Evolutionary conservation across 352 stramenopile species (phyloP), one percentile per base, ranked within the genome.

Genomic region (Phytopythium helicoides): DNA sequence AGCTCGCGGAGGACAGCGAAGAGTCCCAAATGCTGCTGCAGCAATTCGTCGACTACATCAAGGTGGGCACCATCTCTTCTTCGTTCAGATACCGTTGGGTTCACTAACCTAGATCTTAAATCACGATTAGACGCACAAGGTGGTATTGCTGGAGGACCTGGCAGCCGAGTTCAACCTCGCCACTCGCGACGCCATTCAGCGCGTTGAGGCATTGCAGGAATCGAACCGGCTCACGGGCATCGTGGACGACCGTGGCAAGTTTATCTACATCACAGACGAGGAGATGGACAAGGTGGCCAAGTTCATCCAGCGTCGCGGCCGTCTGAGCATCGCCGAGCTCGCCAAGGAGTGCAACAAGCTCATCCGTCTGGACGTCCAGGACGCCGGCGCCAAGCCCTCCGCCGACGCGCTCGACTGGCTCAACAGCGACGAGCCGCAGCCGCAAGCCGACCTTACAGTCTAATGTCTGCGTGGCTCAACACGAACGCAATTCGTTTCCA

Each of bases 331-430:
- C 16, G 60, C 71, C 3, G 79, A 92, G 55, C 55, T 92, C 18
- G 71, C 75, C 3, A 86, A 85, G 50, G 77, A 88, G 51, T 89
- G 82, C 76, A 92, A 89, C 64, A 86, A 87, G 46, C 62, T 90
- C 39, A 86, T 90, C 12, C 68, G 69, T 23, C 62, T 91, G 47
- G 75, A 89, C 25, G 76, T 63, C 25, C 60, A 83, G 48, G 64
- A 56, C 9, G 65, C 51, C 31, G 26, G 56, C 25, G n/a, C 33
- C 35, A 41, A 71, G 45, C 44, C 68, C 62, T 36, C 37, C 50
- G 71, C 58, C 60, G 72, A 72, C 56, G 83, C 54, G 16, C 58
- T 61, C 42, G 75, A 69, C 61, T 69, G 51, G 73, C 55, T 67
- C 15, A 72, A 68, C 53, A 72, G 38, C 19, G 59, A 73, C 36